Conservation (phyloP, 2,329 filamentous ascomycete species). For the Elsinoe perseae region DNA sequence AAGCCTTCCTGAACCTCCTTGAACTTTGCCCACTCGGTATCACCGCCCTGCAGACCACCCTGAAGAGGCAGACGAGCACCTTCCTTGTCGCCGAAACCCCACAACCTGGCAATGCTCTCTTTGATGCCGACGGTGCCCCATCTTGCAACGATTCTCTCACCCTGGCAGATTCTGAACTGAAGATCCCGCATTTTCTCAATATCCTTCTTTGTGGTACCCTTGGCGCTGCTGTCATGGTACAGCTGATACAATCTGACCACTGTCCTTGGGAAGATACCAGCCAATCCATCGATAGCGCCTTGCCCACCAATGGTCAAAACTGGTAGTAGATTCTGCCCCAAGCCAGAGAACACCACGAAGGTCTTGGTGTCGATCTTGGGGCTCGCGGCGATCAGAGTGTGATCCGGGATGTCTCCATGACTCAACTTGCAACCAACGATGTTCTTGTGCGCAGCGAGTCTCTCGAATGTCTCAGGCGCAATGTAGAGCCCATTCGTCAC, state of each 20-base stretch:
- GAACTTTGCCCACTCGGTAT: slow-evolving; percentile 51
- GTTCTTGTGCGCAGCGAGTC: slow-evolving; percentile 55
- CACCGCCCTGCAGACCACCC: slow-evolving; percentile 51
- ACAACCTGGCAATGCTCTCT: slow-evolving; percentile 53
- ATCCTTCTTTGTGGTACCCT: slow-evolving; percentile 34
- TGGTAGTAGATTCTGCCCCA: slow-evolving; percentile 58
- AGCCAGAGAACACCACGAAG: slow-evolving; percentile 57
- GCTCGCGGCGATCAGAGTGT: slow-evolving; percentile 53
- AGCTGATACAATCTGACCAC: slow-evolving; percentile 52
- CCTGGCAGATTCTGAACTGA: slow-evolving; percentile 54
- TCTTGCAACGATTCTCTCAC: slow-evolving; percentile 54
- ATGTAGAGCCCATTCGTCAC: slow-evolving; percentile 59
- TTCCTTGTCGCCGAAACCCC: slow-evolving; percentile 52
- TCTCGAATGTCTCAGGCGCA: slow-evolving; percentile 50
- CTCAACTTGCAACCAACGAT: slow-evolving; percentile 64
- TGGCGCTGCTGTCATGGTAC: slow-evolving; percentile 34
- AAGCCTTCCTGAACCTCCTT: slow-evolving; percentile 38
- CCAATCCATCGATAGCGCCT: slow-evolving; percentile 59
- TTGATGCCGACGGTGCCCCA: slow-evolving; percentile 59
- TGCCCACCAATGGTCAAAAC: slow-evolving; percentile 55
- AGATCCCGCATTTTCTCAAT: slow-evolving; percentile 46
- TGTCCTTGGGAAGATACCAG: slow-evolving; percentile 56
- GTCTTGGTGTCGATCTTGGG: slow-evolving; percentile 51
- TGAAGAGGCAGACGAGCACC: slow-evolving; percentile 53
- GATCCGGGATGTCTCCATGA: slow-evolving; percentile 58